These are phyloP conservation scores for Boletus rubroflammeus DNA, from an alignment of 768 basidiomycete genomes.

Conservation along the genomic window DNA sequence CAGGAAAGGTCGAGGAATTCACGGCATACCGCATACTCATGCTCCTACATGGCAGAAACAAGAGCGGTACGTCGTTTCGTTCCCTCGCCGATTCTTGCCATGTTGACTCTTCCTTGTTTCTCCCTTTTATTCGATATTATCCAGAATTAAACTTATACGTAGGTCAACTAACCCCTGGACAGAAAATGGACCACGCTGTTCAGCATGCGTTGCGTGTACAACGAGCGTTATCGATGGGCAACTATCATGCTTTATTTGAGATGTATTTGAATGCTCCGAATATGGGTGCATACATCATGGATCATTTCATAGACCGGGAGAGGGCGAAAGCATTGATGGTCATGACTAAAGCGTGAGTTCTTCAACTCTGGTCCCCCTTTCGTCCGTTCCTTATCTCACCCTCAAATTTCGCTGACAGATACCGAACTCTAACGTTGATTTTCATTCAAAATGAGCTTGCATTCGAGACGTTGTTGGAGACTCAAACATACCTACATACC, in stretches of 20 bases:
- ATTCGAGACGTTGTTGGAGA: slow-evolving; percentile 64
- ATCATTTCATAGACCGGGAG: slow-evolving; percentile 94
- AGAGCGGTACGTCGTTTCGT: slow-evolving; percentile 65
- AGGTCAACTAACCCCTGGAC: slow-evolving; percentile 93
- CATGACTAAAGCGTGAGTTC: slow-evolving; percentile 88
- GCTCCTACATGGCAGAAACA: slow-evolving; percentile 89
- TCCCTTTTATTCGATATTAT: neutral
- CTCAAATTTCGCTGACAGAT: slow-evolving; percentile 47
- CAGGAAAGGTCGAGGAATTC: slow-evolving; percentile 93
- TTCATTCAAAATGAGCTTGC: slow-evolving; percentile 81
- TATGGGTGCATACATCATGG: slow-evolving; percentile 99
- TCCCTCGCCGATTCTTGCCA: neutral
- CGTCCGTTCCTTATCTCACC: neutral
- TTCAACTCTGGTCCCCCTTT: neutral
- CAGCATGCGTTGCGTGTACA: slow-evolving; percentile 89
- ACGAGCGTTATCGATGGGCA: slow-evolving; percentile 84
- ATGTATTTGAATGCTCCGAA: slow-evolving; percentile 83
- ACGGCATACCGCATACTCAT: slow-evolving; percentile 97
- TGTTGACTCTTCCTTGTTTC: neutral
- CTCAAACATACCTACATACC: slow-evolving; percentile 64
- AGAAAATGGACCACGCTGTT: slow-evolving; percentile 78
- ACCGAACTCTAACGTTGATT: slow-evolving; percentile 68
- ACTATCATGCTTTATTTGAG: slow-evolving; percentile 90
- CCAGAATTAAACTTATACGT: slow-evolving; percentile 93
- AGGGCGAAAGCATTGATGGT: slow-evolving; percentile 80